Conservation (phyloP, 2,329 filamentous ascomycete genomes). For the Neurospora sp. region DNA sequence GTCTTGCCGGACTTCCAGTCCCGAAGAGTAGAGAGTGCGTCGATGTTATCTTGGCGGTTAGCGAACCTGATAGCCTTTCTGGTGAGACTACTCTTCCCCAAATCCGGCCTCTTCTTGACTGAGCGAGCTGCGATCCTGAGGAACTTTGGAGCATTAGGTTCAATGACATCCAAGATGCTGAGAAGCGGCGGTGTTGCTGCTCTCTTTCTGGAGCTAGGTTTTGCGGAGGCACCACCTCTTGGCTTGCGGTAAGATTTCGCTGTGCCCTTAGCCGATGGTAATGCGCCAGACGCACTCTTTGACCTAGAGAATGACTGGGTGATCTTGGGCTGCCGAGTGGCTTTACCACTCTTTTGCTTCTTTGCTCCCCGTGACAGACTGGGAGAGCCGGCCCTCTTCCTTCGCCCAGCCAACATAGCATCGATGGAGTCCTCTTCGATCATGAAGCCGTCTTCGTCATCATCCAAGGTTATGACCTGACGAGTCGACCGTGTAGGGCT, state of each 20-base stretch:
- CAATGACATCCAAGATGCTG: constrained; percentile 51
- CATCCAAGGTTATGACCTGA: constrained; percentile 1
- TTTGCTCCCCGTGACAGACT: constrained; percentile 21
- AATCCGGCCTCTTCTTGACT: constrained; percentile 33
- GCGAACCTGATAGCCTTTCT: constrained; percentile 51
- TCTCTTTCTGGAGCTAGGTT: constrained; percentile 8
- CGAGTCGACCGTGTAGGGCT: neutral
- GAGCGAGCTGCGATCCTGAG: constrained; percentile 52
- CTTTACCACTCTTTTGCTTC: constrained; percentile 19
- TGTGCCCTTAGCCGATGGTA: constrained; percentile 1
- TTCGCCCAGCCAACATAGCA: constrained; percentile 35
- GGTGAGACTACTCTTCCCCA: constrained; percentile 45
- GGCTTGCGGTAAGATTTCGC: constrained; percentile 1
- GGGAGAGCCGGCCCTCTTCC: constrained; percentile 26
- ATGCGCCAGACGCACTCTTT: constrained; percentile 5
- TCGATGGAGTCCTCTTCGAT: constrained; percentile 45
- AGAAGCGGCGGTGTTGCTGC: constrained; percentile 33
- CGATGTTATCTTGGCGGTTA: constrained; percentile 49
- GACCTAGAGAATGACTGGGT: constrained; percentile 16
- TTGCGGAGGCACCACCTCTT: neutral
- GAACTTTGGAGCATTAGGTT: constrained; percentile 43
- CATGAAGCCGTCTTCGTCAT: constrained; percentile 21
- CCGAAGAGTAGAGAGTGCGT: constrained; percentile 41
- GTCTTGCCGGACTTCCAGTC: constrained; percentile 48
- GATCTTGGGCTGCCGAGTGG: constrained; percentile 26